Conservation (phyloP, 1,139 yeast genomes). For the Blastobotrys proliferans region DNA sequence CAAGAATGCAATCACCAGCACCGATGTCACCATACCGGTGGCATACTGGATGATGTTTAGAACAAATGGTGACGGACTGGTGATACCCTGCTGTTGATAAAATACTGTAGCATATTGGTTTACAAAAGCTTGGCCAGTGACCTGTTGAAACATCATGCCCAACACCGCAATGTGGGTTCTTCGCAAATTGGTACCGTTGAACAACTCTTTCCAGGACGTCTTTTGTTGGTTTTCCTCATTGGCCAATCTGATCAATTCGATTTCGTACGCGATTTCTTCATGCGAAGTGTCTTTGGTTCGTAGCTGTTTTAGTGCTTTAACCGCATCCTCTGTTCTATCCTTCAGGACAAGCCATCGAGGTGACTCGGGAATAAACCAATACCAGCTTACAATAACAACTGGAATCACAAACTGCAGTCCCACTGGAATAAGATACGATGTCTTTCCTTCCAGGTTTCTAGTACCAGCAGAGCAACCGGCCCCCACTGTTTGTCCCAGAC, state of each 20-base stretch:
- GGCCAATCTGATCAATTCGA: conserved; percentile 42
- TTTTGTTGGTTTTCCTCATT: conserved; percentile 41
- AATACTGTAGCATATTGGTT: conserved; percentile 12
- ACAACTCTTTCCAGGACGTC: conserved; percentile 44
- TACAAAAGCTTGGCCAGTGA: conserved; percentile 14
- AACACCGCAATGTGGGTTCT: conserved; percentile 56
- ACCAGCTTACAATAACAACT: conserved; percentile 45
- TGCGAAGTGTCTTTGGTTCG: conserved; percentile 14
- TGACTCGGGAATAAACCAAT: conserved; percentile 53
- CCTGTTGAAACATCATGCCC: conserved; percentile 14
- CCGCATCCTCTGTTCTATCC: conserved; percentile 40
- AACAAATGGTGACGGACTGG: conserved; percentile 11
- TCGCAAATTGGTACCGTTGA: conserved; percentile 46
- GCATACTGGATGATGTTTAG: not conserved
- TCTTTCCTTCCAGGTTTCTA: conserved; percentile 5
- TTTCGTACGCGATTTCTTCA: conserved; percentile 18
- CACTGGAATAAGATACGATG: conserved; percentile 44
- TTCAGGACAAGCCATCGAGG: conserved; percentile 52
- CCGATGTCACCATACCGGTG: not conserved
- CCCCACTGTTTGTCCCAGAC: no score
- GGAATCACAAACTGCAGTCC: conserved; percentile 59
- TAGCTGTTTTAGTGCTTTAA: conserved; percentile 27
- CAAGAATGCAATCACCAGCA: conserved; percentile 2
- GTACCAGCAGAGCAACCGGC: no score
- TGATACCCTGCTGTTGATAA: conserved; percentile 12